phyloP scores from a whole-genome alignment of 164 flowering plant species.

The Aristolochia californica region DNA sequence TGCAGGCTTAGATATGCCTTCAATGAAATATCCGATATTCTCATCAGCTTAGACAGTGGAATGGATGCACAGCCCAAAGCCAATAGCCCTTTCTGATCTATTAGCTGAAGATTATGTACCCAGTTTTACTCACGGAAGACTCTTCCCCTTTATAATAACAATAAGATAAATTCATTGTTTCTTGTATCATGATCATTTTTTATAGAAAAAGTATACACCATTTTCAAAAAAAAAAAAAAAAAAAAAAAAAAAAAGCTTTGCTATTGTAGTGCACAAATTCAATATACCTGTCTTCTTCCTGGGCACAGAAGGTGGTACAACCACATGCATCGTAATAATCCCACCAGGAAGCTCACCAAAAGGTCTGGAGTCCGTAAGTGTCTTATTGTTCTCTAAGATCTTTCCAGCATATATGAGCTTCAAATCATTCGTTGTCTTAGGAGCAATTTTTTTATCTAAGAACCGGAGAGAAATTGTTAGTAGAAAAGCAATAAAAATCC shows the following conservation, averaged over 20 bases:
- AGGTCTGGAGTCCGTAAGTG: constrained; percentile 34
- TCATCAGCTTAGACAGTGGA: too few relatives aligned
- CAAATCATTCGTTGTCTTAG: constrained; percentile 31
- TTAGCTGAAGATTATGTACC: too few relatives aligned
- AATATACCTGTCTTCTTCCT: constrained; percentile 26
- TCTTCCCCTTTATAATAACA: background rate
- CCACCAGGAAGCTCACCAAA: constrained; percentile 31
- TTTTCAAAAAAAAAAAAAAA: background rate
- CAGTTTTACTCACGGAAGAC: too few relatives aligned
- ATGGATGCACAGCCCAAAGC: too few relatives aligned
- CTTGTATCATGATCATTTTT: background rate
- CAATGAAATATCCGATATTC: too few relatives aligned
- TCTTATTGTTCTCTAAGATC: constrained; percentile 36
- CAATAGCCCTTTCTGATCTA: too few relatives aligned
- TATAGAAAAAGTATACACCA: background rate
- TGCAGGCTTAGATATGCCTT: too few relatives aligned
- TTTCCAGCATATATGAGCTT: constrained; percentile 37
- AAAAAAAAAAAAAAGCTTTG: background rate
- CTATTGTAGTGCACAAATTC: background rate
- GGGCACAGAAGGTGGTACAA: constrained; percentile 33
- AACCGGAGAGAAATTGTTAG: background rate
- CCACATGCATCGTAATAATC: constrained; percentile 41
- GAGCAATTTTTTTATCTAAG: constrained; percentile 26
- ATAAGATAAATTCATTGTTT: background rate
- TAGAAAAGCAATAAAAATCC: too few relatives aligned